Evolutionary conservation across 768 basidiomycete species (phyloP).

Genomic region (Termitomyces sp.): DNA sequence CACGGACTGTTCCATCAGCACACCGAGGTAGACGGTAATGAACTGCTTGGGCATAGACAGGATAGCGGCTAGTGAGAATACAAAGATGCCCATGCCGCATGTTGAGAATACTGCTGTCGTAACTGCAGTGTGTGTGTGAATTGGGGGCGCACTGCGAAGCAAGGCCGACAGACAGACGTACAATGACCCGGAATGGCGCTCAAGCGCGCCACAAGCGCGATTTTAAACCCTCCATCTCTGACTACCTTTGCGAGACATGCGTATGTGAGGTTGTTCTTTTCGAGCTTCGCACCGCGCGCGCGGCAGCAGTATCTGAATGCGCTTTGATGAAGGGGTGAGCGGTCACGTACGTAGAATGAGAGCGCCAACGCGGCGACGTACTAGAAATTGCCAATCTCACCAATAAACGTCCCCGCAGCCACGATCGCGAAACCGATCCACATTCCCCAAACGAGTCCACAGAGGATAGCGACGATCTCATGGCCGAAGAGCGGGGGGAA

Average conservation of each 20-base stretch:
- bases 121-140: slow-evolving; percentile 39
- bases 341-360: too few species aligned
- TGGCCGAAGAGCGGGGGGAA: slow-evolving; percentile 93
- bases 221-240: slow-evolving; percentile 84
- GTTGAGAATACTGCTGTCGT: slow-evolving; percentile 87
- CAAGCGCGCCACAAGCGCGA: slow-evolving; percentile 72
- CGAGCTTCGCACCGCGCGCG: slow-evolving; percentile 72
- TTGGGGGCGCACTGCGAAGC: neutral
- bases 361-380: slow-evolving; percentile 29
- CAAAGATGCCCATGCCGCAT: slow-evolving; percentile 80
- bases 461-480: slow-evolving; percentile 85
- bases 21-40: slow-evolving; percentile 88
- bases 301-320: slow-evolving; percentile 83
- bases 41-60: slow-evolving; percentile 90
- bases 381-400: slow-evolving; percentile 89
- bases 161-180: slow-evolving; percentile 22
- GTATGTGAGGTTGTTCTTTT: slow-evolving; percentile 54
- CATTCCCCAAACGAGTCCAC: slow-evolving; percentile 89
- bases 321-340: slow-evolving; percentile 28
- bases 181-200: slow-evolving; percentile 88
- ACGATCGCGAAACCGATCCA: slow-evolving; percentile 88
- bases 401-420: slow-evolving; percentile 76
- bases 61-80: slow-evolving; percentile 77
- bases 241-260: slow-evolving; percentile 66
- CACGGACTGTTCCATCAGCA: slow-evolving; percentile 57